Conservation (phyloP, 345 rosid genomes). For the Capsella bursapastoris region DNA sequence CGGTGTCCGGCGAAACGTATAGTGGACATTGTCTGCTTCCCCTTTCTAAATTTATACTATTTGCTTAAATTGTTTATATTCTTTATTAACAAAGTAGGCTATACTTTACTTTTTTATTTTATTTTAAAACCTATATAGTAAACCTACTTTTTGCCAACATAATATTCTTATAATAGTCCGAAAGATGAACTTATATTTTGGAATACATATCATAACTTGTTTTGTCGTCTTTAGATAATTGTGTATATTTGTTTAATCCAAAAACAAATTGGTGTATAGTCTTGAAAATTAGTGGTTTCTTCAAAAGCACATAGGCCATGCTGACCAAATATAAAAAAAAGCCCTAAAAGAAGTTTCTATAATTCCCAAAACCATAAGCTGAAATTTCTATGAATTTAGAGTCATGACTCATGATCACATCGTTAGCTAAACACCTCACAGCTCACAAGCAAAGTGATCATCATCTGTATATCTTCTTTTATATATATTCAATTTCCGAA, state of each 20-base stretch:
- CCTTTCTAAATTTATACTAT: not conserved
- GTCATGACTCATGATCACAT: not conserved
- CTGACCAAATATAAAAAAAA: not conserved
- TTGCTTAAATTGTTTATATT: not conserved
- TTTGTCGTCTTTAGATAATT: not conserved
- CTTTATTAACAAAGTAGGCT: constrained; percentile 19
- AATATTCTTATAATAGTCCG: constrained; percentile 9
- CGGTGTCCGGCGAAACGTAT: constrained; percentile 1
- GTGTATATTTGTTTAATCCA: not conserved
- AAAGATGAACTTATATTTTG: constrained; percentile 12
- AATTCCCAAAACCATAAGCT: not conserved
- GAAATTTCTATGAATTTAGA: constrained; percentile 1
- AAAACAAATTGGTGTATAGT: not conserved
- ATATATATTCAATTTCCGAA: not conserved
- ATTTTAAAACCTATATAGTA: not conserved
- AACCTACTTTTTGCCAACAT: constrained; percentile 16
- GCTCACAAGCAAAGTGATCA: not conserved
- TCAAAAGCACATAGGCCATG: not conserved
- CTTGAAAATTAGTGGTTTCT: not conserved
- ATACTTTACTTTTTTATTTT: not conserved
- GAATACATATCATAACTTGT: constrained; percentile 1
- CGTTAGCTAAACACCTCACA: constrained; percentile 2
- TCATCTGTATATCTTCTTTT: not conserved
- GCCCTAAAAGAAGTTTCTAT: not conserved
- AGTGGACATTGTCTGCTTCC: constrained; percentile 18